Evolutionary conservation across 192 early-diverging fungal genomes (phyloP), one percentile per base, ranked within the genome.

Genomic region (Phycomyces blakesleeanus): DNA sequence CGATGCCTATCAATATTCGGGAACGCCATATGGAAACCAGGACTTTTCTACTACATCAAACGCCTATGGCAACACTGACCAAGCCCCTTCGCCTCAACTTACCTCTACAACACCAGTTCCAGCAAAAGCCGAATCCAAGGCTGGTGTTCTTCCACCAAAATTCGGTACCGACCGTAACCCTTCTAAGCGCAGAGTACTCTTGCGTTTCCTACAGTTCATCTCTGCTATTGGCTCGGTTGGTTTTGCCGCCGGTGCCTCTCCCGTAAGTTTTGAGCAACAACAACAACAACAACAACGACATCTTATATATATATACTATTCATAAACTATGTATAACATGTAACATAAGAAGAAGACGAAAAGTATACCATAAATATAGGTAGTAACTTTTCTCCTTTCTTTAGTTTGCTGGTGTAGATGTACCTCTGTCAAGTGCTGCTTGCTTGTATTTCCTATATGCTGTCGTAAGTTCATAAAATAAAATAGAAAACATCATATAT

Each of bases 191-290:
- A 59, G 75, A 21, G 14, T 67, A 5, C 44, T 59, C 5, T 21
- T 72, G 26, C 61, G 75, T n/a, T 29, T 76, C 41, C 51, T 68
- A 10, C 55, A 65, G 38, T 62, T 76, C n/a, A 51, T 76, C 25
- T 39, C 63, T 3, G 49, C 52, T 39, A 29, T 72, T 57, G 75
- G 69, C 18, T 47, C 63, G 39, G 51, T 76, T 21, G 69, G 75
- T 1, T 76, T 76, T 59, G 53, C 70, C 41, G 75, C 66, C 5
- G 75, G 75, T 55, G 75, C 75, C 51, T 61, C 66, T 6, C 52
- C 64, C 5, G 75, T 76, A 72, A 65, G 62, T 65, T 1, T n/a
- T n/a, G n/a, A n/a, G n/a, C n/a, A n/a, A n/a, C n/a, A n/a, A n/a
- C n/a, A n/a, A n/a, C n/a, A n/a, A n/a, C n/a, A n/a, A n/a, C n/a